phyloP scores from a whole-genome alignment of 305 asterid genomes.

The Fraxinus angustifolia region DNA sequence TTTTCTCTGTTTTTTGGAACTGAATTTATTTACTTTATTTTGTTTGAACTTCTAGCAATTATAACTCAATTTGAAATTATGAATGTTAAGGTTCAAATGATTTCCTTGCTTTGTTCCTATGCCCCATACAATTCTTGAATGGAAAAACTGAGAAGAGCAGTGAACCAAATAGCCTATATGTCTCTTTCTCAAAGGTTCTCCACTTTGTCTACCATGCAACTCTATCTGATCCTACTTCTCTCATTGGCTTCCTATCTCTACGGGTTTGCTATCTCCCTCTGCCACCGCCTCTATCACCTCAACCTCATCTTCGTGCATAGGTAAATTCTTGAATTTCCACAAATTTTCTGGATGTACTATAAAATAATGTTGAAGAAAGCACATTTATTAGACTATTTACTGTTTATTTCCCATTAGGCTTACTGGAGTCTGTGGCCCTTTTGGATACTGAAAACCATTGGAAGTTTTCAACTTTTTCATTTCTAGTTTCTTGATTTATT shows the following conservation, averaged over 20 bases:
- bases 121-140: constrained; percentile 21
- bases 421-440: neutral
- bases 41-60: too few relatives aligned
- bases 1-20: too few relatives aligned
- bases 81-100: neutral
- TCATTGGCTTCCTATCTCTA: constrained; percentile 60
- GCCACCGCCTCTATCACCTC: constrained; percentile 54
- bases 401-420: neutral
- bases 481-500: constrained; percentile 28
- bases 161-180: constrained; percentile 62
- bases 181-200: constrained; percentile 41
- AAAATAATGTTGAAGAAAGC: neutral
- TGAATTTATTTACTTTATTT: too few relatives aligned
- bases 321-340: constrained; percentile 25
- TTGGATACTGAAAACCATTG: neutral
- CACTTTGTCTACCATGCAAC: constrained; percentile 42
- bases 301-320: constrained; percentile 43
- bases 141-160: constrained; percentile 57
- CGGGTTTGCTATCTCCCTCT: constrained; percentile 45
- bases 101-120: neutral
- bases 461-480: neutral
- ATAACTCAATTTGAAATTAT: too few relatives aligned
- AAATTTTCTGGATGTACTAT: too few relatives aligned
- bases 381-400: neutral
- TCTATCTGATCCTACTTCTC: constrained; percentile 68